Base-by-base conservation (phyloP, 331 rosid genomes). In the Ulmus americana region DNA sequence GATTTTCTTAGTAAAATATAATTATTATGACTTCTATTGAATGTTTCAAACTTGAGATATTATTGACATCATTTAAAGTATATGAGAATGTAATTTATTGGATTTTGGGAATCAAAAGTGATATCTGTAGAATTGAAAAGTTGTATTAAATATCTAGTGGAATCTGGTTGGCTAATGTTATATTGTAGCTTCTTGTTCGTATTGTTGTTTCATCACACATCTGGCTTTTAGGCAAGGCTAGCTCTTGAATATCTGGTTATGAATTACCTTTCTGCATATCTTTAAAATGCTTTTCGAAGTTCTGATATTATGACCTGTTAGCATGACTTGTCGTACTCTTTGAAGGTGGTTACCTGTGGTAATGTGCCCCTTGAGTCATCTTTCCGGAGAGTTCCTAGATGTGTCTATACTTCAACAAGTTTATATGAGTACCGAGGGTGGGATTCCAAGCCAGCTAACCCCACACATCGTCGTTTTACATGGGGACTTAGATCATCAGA, bases 271-370 rank as follows among this genome's bases (percentile, higher is more conserved):
- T 45, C 50, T 65, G 59, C 45, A 49, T 54, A 45, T 68, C 55
- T 64, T 4, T 18, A 74, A 57, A 70, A 57, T 55, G 65, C 59
- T 58, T 41, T 70, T 50, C 11, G 55, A 60, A 81, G 70, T 45
- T 40, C 56, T 63, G 72, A 76, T 74, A 22, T 62, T 64, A 60
- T 69, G 48, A 59, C 35, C 4, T 28, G 35, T 28, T 28, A 28
- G 2, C 35, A 2, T 28, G 4, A 28, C 35, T 67, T 78, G 69
- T 66, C 47, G 10, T 64, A 59, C 78, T 75, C 73, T 71, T 75
- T 86, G 81, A 79, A 91, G 98, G 97, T 92, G 80, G 97, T 92
- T 65, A 92, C 98, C 40, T 92, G 97, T 50, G 98, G 98, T 61
- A 89, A 92, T 69, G 97, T 92, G 74, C 98, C 98, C 6, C 90